Conservation (phyloP, 495 filamentous ascomycete genomes). For the Coniosporium apollinis region DNA sequence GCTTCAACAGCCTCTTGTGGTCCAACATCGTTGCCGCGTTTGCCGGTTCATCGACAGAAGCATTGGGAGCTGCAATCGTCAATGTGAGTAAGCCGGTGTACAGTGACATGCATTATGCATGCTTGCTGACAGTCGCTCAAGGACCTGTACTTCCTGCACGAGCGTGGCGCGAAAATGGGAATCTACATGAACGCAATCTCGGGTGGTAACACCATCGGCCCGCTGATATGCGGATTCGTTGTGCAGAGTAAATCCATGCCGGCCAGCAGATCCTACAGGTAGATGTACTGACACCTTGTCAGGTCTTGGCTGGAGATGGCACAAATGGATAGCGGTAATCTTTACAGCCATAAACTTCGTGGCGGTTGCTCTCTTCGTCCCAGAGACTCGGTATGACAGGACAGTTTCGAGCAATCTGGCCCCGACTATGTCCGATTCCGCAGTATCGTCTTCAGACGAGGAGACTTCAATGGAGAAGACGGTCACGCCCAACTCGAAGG, state of each 20-base stretch:
- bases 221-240: slow-evolving; percentile 20
- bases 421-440: background rate
- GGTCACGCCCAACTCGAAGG: background rate
- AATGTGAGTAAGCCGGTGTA: slow-evolving; percentile 12
- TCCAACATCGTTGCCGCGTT: slow-evolving; percentile 20
- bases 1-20: slow-evolving; percentile 18
- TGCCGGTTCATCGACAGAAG: slow-evolving; percentile 19
- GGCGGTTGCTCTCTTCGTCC: slow-evolving; percentile 18
- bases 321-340: slow-evolving; percentile 21
- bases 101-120: background rate
- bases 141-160: slow-evolving; percentile 18
- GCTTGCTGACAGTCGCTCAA: slow-evolving; percentile 1
- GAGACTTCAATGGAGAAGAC: slow-evolving; percentile 10
- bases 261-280: background rate
- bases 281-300: background rate
- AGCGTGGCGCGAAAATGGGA: slow-evolving; percentile 16
- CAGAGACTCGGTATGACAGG: slow-evolving; percentile 19
- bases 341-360: slow-evolving; percentile 17
- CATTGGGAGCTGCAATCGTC: slow-evolving; percentile 19
- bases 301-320: slow-evolving; percentile 17
- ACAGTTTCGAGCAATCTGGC: slow-evolving; percentile 1
- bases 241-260: slow-evolving; percentile 3
- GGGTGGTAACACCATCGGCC: slow-evolving; percentile 20
- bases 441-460: slow-evolving; percentile 4
- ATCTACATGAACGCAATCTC: slow-evolving; percentile 20